Conservation (phyloP, 495 filamentous ascomycete genomes). For the Penicillium subrubescens region DNA sequence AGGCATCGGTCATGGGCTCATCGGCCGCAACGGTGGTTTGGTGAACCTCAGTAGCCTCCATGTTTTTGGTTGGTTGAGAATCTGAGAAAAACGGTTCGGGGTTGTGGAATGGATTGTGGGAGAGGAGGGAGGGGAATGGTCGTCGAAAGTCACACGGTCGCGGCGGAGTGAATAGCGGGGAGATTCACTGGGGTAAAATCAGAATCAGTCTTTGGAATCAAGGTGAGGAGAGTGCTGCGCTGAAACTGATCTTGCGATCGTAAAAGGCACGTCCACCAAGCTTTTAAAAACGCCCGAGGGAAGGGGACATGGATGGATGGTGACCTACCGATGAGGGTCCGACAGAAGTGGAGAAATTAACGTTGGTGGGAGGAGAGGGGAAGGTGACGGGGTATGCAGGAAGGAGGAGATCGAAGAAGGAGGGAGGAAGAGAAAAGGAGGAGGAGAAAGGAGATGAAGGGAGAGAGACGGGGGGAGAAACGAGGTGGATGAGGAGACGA, state of each 20-base stretch:
- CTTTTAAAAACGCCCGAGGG: not conserved
- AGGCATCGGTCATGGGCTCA: conserved; percentile 51
- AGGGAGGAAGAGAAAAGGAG: conserved; percentile 21
- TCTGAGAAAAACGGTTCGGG: conserved; percentile 5
- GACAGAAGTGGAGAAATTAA: conserved; percentile 35
- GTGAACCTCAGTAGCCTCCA: conserved; percentile 53
- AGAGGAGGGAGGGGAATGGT: conserved; percentile 13
- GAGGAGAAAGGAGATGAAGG: conserved; percentile 22
- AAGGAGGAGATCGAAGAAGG: conserved; percentile 20
- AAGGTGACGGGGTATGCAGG: conserved; percentile 19
- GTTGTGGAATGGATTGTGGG: conserved; percentile 11
- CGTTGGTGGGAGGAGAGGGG: conserved; percentile 25
- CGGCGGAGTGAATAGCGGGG: conserved; percentile 20
- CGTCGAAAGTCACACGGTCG: conserved; percentile 25
- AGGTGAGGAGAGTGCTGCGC: conserved; percentile 7
- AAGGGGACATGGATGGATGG: conserved; percentile 4
- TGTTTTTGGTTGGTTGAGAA: conserved; percentile 27
- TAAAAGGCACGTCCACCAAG: not conserved
- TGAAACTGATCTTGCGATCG: not conserved
- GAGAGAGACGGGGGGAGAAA: conserved; percentile 24
- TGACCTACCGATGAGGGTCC: conserved; percentile 27
- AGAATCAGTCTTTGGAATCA: conserved; percentile 13
- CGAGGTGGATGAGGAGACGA: conserved; percentile 21
- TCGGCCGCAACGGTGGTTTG: conserved; percentile 41
- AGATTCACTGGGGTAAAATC: conserved; percentile 11